Evolutionary conservation across 2,329 filamentous ascomycete genomes (phyloP).

Genomic region (Colletotrichum incanum): DNA sequence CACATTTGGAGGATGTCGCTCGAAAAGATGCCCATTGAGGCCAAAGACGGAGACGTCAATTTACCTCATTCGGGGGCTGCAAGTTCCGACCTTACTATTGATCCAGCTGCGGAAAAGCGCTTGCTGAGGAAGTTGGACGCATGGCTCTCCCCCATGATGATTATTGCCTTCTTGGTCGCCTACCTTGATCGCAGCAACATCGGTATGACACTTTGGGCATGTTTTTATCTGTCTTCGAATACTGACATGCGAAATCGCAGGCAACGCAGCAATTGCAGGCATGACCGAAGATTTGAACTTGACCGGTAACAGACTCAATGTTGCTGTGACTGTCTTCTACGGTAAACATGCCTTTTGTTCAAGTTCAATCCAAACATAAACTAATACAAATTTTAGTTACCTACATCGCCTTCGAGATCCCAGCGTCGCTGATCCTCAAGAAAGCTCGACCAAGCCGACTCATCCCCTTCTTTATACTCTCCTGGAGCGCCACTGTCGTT

Average conservation of each 20-base stretch:
- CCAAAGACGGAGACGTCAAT: constrained; percentile 31
- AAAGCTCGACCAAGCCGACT: constrained; percentile 52
- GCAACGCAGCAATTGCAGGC: constrained; percentile 54
- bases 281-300: constrained; percentile 54
- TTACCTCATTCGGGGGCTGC: constrained; percentile 11
- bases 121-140: constrained; percentile 47
- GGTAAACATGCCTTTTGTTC: constrained; percentile 60
- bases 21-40: constrained; percentile 33
- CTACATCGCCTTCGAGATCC: constrained; percentile 62
- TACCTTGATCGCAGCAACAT: constrained; percentile 52
- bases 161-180: constrained; percentile 51
- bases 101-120: constrained; percentile 39
- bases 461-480: constrained; percentile 50
- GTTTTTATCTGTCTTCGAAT: fast-evolving
- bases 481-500: constrained; percentile 65
- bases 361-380: constrained; percentile 57
- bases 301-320: constrained; percentile 57
- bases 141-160: constrained; percentile 43
- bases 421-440: constrained; percentile 52
- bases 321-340: constrained; percentile 61
- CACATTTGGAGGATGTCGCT: constrained; percentile 2
- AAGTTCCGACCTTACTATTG: constrained; percentile 24
- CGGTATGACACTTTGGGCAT: constrained; percentile 6
- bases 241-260: constrained; percentile 27
- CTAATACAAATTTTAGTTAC: constrained; percentile 72